A percentile compares a stretch with the other conserved stretches of the same genome.
Evolutionary conservation across 2,329 filamentous ascomycete genomes (phyloP).

Genomic region (Ciborinia camelliae): DNA sequence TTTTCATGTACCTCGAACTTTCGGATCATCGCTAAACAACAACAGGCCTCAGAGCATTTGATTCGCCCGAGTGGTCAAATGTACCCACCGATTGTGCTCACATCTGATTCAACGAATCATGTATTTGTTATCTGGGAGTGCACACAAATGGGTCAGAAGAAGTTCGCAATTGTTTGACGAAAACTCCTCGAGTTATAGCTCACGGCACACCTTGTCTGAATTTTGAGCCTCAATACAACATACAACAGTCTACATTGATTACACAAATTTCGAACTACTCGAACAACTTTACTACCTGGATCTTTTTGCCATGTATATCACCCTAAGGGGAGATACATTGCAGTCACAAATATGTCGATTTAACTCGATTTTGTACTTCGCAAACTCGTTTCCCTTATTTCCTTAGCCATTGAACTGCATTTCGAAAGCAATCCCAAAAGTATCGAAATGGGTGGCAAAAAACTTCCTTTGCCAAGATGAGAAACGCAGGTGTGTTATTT

Average conservation of each 20-base stretch:
- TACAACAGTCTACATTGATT: not conserved
- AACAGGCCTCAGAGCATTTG: conserved; percentile 25
- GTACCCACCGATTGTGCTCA: conserved; percentile 20
- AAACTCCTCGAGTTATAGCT: conserved; percentile 13
- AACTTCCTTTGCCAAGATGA: not conserved
- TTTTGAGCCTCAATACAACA: conserved; percentile 16
- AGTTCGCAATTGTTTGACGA: not conserved
- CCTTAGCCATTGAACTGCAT: not conserved
- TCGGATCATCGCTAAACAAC: conserved; percentile 30
- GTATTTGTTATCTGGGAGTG: conserved; percentile 6
- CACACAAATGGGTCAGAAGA: conserved; percentile 6
- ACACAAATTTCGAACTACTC: not conserved
- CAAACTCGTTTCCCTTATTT: not conserved
- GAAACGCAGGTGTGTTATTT: not conserved
- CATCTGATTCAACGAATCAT: conserved; percentile 25
- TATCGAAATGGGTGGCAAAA: not conserved
- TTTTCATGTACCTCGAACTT: conserved; percentile 24
- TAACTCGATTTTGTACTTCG: not conserved
- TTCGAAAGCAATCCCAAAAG: not conserved
- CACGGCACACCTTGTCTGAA: not conserved
- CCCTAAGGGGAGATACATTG: not conserved
- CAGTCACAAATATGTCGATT: not conserved
- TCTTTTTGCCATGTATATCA: too few species aligned
- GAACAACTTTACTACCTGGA: not conserved
- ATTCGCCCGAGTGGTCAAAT: conserved; percentile 29